Evolutionary conservation across 768 basidiomycete species (phyloP).

Genomic region (Tricholoma hemisulphureum): DNA sequence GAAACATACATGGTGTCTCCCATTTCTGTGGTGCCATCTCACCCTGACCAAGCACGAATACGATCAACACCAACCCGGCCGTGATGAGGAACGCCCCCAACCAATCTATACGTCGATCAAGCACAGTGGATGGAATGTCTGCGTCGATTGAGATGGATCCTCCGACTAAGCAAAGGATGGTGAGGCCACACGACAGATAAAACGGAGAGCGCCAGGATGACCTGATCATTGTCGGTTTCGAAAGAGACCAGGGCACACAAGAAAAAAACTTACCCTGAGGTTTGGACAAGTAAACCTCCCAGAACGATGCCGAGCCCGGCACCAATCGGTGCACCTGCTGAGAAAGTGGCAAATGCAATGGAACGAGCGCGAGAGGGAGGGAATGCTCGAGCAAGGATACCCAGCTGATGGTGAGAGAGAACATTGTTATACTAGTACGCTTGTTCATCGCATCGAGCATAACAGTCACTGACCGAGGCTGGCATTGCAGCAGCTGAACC

Average conservation of each 20-base stretch:
- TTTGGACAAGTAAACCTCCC: slow-evolving; percentile 71
- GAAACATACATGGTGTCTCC: slow-evolving; percentile 37
- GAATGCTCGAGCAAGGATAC: slow-evolving; percentile 80
- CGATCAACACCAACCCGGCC: slow-evolving; percentile 59
- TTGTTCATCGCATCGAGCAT: slow-evolving; percentile 8
- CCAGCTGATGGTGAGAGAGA: slow-evolving; percentile 44
- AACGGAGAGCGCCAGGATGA: slow-evolving; percentile 65
- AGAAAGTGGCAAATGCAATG: slow-evolving; percentile 78
- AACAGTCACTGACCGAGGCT: slow-evolving; percentile 50
- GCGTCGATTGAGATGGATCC: slow-evolving; percentile 60
- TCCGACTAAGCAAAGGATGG: slow-evolving; percentile 47
- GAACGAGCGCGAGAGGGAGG: slow-evolving; percentile 64
- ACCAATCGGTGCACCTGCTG: slow-evolving; percentile 83
- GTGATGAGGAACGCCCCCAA: slow-evolving; percentile 66
- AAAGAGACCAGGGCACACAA: not conserved
- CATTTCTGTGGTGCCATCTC: slow-evolving; percentile 57
- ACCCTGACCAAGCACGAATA: slow-evolving; percentile 68
- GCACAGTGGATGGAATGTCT: slow-evolving; percentile 46
- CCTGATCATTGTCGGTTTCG: slow-evolving; percentile 20
- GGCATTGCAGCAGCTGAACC: slow-evolving; percentile 77
- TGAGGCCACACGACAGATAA: slow-evolving; percentile 60
- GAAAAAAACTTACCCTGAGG: slow-evolving; percentile 33
- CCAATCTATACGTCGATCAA: slow-evolving; percentile 64
- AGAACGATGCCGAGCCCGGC: slow-evolving; percentile 66
- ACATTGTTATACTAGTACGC: not conserved